A percentile compares a stretch with the other conserved stretches of the same genome.
Evolutionary conservation across 768 basidiomycete species (phyloP).

Genomic region (Hydnum rufescens): DNA sequence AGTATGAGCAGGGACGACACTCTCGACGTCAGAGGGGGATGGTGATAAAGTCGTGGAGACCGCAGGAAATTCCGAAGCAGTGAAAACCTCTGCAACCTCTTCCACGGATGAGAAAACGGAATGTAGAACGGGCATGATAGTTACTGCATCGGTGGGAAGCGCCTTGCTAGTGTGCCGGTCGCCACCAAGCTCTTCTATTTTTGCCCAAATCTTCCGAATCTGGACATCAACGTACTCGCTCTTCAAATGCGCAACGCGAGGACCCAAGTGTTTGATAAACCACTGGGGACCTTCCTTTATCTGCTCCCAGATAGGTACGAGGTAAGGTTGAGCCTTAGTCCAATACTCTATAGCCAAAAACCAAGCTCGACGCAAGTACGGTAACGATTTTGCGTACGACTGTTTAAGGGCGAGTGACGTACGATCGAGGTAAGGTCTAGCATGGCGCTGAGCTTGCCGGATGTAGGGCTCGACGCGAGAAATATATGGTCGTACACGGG

Average conservation of each 20-base stretch:
- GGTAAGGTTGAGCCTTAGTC: neutral
- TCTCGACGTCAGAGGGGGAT: neutral
- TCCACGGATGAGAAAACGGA: neutral
- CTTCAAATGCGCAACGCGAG: neutral
- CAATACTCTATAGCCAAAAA: neutral
- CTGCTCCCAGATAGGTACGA: neutral
- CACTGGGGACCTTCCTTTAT: neutral
- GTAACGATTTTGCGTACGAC: neutral
- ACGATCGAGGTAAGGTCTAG: neutral
- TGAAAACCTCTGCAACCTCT: neutral
- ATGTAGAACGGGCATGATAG: neutral
- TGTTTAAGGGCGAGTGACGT: neutral
- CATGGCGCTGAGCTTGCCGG: neutral
- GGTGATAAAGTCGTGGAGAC: neutral
- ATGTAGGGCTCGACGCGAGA: neutral
- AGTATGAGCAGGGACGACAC: neutral
- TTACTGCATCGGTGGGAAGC: neutral
- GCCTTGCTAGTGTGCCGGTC: neutral
- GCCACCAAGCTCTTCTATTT: constrained; percentile 9
- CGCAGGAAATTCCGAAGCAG: neutral
- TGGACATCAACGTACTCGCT: constrained; percentile 9
- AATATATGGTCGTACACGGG: neutral
- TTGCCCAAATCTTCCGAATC: constrained; percentile 9
- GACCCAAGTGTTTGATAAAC: neutral
- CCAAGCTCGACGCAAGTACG: neutral